Evolutionary conservation across 2,329 filamentous ascomycete genomes (phyloP).

Genomic region (Aplosporella prunicola): DNA sequence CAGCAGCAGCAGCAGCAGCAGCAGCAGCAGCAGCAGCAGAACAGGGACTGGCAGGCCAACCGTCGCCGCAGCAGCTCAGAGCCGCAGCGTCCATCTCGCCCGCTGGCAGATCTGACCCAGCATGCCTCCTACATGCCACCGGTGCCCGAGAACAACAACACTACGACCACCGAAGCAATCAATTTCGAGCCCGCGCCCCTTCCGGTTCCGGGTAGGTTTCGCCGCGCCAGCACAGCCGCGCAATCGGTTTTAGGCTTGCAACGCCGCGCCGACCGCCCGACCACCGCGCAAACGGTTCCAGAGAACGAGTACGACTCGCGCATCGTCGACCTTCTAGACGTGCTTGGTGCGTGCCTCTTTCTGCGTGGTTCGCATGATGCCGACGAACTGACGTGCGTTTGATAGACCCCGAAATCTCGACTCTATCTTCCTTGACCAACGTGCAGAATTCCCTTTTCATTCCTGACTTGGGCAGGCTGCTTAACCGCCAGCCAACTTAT

Average conservation of each 20-base stretch:
- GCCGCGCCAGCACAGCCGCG: constrained; percentile 6
- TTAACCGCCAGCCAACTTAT: constrained; percentile 75
- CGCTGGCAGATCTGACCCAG: constrained; percentile 3
- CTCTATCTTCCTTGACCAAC: constrained; percentile 75
- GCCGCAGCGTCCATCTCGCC: constrained; percentile 8
- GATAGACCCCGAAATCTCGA: constrained; percentile 71
- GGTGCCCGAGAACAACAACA: constrained; percentile 5
- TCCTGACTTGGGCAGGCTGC: constrained; percentile 63
- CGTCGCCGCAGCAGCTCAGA: constrained; percentile 10
- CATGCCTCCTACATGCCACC: constrained; percentile 8
- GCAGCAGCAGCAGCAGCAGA: constrained; percentile 1
- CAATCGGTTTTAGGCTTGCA: neutral
- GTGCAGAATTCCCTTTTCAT: constrained; percentile 85
- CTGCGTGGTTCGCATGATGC: constrained; percentile 9
- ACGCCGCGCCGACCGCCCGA: neutral
- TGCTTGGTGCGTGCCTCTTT: constrained; percentile 46
- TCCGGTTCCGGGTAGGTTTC: constrained; percentile 5
- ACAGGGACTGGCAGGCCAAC: constrained; percentile 9
- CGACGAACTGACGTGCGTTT: too few species aligned
- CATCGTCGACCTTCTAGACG: constrained; percentile 59
- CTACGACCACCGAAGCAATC: neutral
- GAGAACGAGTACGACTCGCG: constrained; percentile 46
- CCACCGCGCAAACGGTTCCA: neutral
- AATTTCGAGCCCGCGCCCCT: constrained; percentile 1
- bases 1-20: constrained; percentile 1